These are phyloP conservation scores for Symbiodinium natans DNA, from an alignment of 73 alveolate species.

Conservation along the genomic window DNA sequence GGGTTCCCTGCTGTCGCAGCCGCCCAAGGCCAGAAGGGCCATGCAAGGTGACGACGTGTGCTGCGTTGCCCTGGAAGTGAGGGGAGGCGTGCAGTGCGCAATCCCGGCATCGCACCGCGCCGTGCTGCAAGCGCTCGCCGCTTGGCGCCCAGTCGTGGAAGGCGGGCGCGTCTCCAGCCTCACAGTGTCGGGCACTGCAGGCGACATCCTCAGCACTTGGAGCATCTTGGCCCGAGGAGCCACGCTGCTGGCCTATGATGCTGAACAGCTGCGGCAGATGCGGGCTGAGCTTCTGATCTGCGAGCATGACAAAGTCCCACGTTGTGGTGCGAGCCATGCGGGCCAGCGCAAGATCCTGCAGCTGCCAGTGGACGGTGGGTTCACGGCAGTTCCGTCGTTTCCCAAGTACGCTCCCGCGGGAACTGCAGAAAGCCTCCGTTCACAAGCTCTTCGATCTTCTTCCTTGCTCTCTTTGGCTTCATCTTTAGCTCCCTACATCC, in stretches of 20 bases:
- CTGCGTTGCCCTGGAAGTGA: slow-evolving; percentile 28
- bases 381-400: slow-evolving; percentile 11
- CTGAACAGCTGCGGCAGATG: slow-evolving; percentile 15
- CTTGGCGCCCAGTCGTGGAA: slow-evolving; percentile 14
- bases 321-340: background rate
- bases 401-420: slow-evolving; percentile 6
- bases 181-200: background rate
- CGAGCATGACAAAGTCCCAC: slow-evolving; percentile 22
- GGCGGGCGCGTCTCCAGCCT: background rate
- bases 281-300: slow-evolving; percentile 62
- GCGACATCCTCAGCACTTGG: slow-evolving; percentile 5
- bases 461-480: slow-evolving; percentile 56
- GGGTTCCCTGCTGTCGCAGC: slow-evolving; percentile 25
- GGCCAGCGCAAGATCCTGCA: slow-evolving; percentile 11
- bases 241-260: background rate
- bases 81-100: too few relatives aligned
- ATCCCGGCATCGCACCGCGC: background rate
- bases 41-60: slow-evolving; percentile 7
- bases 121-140: slow-evolving; percentile 19
- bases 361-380: slow-evolving; percentile 14
- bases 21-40: slow-evolving; percentile 10
- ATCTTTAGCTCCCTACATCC: background rate
- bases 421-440: slow-evolving; percentile 45
- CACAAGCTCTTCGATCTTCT: slow-evolving; percentile 25
- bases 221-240: background rate